Percentiles rank a stretch among this genome's conserved stretches.
Conservation (phyloP, 805 yeast genomes). For the Maudiozyma pseudohumilis region DNA sequence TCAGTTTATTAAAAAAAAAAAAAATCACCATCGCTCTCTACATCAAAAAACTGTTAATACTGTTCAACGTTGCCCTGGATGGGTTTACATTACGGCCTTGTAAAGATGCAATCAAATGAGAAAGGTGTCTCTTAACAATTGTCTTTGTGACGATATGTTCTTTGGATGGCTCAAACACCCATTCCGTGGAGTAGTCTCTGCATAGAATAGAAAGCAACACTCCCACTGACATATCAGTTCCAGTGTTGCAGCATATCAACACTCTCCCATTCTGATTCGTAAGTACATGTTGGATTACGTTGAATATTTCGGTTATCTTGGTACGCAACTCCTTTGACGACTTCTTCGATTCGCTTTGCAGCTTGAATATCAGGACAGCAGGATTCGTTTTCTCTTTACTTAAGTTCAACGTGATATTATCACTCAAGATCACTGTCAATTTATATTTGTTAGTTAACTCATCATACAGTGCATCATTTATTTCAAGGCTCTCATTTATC, state of each 20-base stretch:
- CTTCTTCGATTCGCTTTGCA: constrained; percentile 41
- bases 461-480: constrained; percentile 6
- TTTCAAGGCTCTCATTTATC: constrained; percentile 9
- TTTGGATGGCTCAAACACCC: constrained; percentile 23
- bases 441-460: constrained; percentile 6
- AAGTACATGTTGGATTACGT: constrained; percentile 16
- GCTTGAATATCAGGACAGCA: constrained; percentile 4
- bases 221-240: constrained; percentile 58
- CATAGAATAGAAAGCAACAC: constrained; percentile 46
- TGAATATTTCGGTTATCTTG: constrained; percentile 34
- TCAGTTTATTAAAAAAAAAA: no score
- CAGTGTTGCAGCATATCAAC: constrained; percentile 51
- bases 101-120: constrained; percentile 35
- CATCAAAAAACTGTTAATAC: constrained; percentile 54
- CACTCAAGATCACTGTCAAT: constrained; percentile 16
- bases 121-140: constrained; percentile 45
- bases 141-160: constrained; percentile 35
- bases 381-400: neutral
- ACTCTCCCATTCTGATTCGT: constrained; percentile 16
- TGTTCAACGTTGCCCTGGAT: constrained; percentile 64
- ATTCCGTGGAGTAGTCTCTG: constrained; percentile 33
- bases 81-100: constrained; percentile 51
- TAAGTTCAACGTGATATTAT: constrained; percentile 1
- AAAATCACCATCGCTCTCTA: no score
- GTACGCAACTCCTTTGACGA: constrained; percentile 55